A percentile compares a stretch with the other conserved stretches of the same genome.
Conservation (phyloP, 306 rosid species). For the Prunus kanzakura region DNA sequence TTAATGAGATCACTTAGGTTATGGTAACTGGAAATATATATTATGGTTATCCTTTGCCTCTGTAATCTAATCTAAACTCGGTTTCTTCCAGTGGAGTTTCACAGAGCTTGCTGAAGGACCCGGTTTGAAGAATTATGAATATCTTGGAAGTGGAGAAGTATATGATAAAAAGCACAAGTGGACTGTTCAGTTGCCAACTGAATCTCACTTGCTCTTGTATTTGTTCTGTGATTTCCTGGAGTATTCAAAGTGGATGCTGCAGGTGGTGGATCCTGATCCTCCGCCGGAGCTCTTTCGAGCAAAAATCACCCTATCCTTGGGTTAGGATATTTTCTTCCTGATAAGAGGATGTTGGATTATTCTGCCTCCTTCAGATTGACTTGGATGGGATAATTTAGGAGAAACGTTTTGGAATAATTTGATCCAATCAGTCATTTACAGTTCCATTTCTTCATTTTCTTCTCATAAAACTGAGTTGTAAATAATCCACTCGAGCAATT, state of each 20-base stretch:
- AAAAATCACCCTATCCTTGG: constrained; percentile 80
- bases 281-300: constrained; percentile 65
- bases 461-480: too few relatives aligned
- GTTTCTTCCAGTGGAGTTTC: constrained; percentile 26
- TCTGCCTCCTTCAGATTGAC: constrained; percentile 58
- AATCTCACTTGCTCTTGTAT: constrained; percentile 92
- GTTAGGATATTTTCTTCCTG: constrained; percentile 16
- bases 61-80: constrained; percentile 4
- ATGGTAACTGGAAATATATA: not conserved
- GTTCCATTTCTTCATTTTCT: not conserved
- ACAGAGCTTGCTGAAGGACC: constrained; percentile 96
- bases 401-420: not conserved
- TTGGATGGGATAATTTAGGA: not conserved
- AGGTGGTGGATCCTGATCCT: constrained; percentile 62
- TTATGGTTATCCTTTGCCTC: not conserved
- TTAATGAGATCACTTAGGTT: not conserved
- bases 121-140: constrained; percentile 86
- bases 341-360: not conserved
- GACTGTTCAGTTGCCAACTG: constrained; percentile 82
- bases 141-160: constrained; percentile 79
- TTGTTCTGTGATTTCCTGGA: constrained; percentile 91
- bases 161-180: constrained; percentile 77
- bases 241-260: constrained; percentile 94
- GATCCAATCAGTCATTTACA: too few relatives aligned
- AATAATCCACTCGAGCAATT: too few relatives aligned